A percentile compares a stretch with the other conserved stretches of the same genome.
Conservation (phyloP, 805 yeast genomes). For the Saturnispora mendoncae region DNA sequence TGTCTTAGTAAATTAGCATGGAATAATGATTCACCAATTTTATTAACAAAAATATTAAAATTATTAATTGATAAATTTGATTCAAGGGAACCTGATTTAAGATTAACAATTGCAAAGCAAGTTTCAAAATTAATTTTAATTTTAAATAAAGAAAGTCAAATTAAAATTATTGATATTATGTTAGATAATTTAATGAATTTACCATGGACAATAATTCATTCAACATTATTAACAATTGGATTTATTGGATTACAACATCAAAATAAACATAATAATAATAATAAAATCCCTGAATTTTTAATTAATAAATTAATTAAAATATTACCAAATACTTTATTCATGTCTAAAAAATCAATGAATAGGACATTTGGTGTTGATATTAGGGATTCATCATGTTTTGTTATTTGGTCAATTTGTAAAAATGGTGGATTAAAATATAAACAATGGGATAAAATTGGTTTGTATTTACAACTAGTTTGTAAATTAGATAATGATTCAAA, state of each 20-base stretch:
- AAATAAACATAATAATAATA: too few relatives aligned
- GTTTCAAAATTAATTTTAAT: conserved; percentile 39
- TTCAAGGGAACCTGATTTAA: conserved; percentile 43
- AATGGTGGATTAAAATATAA: conserved; percentile 17
- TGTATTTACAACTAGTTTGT: conserved; percentile 40
- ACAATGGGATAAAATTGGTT: conserved; percentile 17
- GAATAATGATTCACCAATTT: neutral
- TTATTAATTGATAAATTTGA: conserved; percentile 34
- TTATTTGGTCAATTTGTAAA: conserved; percentile 69
- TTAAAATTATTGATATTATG: neutral
- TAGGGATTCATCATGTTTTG: conserved; percentile 78
- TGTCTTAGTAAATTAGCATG: neutral
- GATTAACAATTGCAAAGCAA: conserved; percentile 63
- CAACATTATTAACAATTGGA: conserved; percentile 49
- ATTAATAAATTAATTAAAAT: conserved; percentile 26
- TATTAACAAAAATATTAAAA: neutral
- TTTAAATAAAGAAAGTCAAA: conserved; percentile 10
- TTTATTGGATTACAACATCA: conserved; percentile 26
- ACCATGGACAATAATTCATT: conserved; percentile 32
- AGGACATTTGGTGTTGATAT: conserved; percentile 55
- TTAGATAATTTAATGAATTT: neutral
- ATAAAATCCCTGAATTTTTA: neutral
- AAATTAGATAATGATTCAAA: conserved; percentile 68
- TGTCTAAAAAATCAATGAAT: conserved; percentile 48
- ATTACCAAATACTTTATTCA: conserved; percentile 39